Percentiles rank a stretch among this genome's conserved stretches.
Conservation (phyloP, 345 rosid species). For the Eucalyptus sp. region DNA sequence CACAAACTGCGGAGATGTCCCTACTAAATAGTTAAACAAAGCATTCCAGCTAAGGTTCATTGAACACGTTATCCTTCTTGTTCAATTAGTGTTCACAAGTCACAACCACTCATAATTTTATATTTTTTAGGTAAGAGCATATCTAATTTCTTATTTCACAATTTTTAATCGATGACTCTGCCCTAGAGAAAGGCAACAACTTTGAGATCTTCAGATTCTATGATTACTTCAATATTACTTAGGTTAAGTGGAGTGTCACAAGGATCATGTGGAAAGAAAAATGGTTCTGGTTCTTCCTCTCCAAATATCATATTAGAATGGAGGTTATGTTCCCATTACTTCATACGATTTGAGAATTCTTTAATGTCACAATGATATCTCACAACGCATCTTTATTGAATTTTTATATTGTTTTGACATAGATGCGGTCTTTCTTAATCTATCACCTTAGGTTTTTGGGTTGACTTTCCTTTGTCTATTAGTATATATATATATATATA, state of each 20-base stretch:
- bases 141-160: neutral
- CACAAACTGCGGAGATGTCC: neutral
- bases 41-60: neutral
- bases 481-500: rapidly evolving
- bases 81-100: neutral
- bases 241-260: neutral
- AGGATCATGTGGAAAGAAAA: neutral
- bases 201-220: rapidly evolving
- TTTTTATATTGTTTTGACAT: no score
- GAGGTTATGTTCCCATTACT: neutral
- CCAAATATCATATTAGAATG: neutral
- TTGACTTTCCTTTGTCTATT: no score
- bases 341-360: no score
- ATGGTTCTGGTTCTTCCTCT: neutral
- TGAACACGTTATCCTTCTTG: neutral
- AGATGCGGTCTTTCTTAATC: neutral
- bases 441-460: no score
- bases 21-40: neutral
- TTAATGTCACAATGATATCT: neutral
- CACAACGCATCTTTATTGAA: rapidly evolving
- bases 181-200: neutral
- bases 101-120: no score
- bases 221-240: no score
- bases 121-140: neutral
- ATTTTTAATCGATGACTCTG: neutral